These are phyloP conservation scores for Candida pseudoviswanathii DNA, from an alignment of 1,139 yeast species.

Conservation along the genomic window DNA sequence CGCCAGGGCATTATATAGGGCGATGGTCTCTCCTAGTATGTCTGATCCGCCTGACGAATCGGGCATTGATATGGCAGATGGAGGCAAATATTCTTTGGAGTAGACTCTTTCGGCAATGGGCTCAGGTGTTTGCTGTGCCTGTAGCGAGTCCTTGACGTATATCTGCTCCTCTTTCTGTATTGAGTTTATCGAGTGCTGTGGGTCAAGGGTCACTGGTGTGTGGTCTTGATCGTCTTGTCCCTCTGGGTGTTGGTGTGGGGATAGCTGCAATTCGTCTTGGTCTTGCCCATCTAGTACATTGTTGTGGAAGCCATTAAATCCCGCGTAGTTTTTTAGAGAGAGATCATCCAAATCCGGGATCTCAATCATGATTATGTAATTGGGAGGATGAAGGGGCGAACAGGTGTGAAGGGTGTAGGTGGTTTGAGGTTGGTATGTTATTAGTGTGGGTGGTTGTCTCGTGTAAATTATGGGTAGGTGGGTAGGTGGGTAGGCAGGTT, in stretches of 20 bases:
- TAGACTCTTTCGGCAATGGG: not conserved
- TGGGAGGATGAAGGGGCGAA: not conserved
- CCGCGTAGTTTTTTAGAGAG: conserved; percentile 13
- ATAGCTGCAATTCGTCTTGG: conserved; percentile 1
- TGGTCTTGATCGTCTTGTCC: conserved; percentile 12
- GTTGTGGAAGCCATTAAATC: not conserved
- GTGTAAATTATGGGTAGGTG: too few species aligned
- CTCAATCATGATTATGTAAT: conserved; percentile 32
- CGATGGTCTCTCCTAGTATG: conserved; percentile 7
- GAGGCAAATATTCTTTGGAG: not conserved
- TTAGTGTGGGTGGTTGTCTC: not conserved
- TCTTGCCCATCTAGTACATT: conserved; percentile 5
- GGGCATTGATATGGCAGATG: conserved; percentile 6
- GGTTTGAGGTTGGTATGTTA: not conserved
- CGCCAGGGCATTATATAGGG: conserved; percentile 7
- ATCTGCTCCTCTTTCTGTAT: conserved; percentile 6
- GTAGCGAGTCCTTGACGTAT: conserved; percentile 3
- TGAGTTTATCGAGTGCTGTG: conserved; percentile 2
- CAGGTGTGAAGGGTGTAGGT: not conserved
- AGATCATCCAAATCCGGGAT: conserved; percentile 42
- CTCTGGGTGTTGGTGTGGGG: conserved; percentile 5
- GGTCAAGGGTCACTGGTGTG: conserved; percentile 9
- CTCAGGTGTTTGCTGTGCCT: not conserved
- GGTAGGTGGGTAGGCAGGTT: too few species aligned
- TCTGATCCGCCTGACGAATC: conserved; percentile 7